A percentile compares a stretch with the other conserved stretches of the same genome.
phyloP scores from a whole-genome alignment of 176 grass and related monocot genomes.

The Aegilops longissima region DNA sequence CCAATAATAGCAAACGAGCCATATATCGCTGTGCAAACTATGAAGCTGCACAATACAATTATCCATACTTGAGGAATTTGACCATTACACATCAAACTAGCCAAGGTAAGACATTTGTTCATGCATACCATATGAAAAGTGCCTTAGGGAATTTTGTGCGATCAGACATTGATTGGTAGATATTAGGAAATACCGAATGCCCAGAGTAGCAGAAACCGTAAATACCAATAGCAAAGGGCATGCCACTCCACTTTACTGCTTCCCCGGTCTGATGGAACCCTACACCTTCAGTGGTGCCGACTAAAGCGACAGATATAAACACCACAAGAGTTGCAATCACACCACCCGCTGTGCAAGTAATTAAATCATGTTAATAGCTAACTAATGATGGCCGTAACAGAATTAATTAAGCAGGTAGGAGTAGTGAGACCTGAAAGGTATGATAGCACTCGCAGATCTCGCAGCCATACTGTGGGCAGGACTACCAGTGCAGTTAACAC shows the following conservation, averaged over 20 bases:
- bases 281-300: constrained; percentile 52
- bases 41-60: constrained; percentile 59
- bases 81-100: constrained; percentile 7
- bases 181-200: constrained; percentile 94
- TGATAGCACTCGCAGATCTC: constrained; percentile 83
- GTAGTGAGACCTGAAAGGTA: constrained; percentile 75
- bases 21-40: constrained; percentile 78
- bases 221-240: constrained; percentile 87
- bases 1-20: constrained; percentile 72
- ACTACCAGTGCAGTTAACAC: constrained; percentile 78
- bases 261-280: constrained; percentile 74
- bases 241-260: constrained; percentile 63
- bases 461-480: constrained; percentile 85
- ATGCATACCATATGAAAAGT: constrained; percentile 67
- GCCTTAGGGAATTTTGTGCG: constrained; percentile 85
- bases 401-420: not conserved
- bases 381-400: not conserved
- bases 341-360: constrained; percentile 61
- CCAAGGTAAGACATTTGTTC: not conserved
- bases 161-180: constrained; percentile 96
- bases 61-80: constrained; percentile 31
- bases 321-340: constrained; percentile 72
- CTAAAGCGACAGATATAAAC: constrained; percentile 62
- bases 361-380: constrained; percentile 10
- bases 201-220: constrained; percentile 95